phyloP scores from a whole-genome alignment of 1,284 basidiomycete species.

The Rhodotorula sp. region DNA sequence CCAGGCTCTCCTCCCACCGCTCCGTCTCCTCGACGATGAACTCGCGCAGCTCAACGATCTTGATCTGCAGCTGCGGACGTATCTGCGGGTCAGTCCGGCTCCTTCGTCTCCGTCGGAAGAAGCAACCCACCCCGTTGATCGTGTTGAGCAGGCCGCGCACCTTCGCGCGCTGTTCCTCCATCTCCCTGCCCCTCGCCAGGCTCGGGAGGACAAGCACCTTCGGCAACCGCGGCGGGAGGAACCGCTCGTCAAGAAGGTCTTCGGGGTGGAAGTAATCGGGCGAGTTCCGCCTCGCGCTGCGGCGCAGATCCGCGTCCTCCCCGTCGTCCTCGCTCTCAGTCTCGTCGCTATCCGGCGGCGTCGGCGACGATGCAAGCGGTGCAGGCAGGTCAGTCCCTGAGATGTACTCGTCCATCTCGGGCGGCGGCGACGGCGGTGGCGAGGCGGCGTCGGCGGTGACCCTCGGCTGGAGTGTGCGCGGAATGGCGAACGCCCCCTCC shows the following conservation, averaged over 20 bases:
- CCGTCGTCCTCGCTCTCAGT: neutral
- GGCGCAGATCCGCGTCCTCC: neutral
- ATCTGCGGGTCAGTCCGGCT: neutral
- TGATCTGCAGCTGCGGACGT: constrained; percentile 21
- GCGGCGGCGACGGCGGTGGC: constrained; percentile 13
- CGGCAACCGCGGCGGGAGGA: constrained; percentile 30
- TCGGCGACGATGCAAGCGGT: neutral
- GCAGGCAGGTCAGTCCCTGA: neutral
- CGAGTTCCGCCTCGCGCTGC: too few species aligned
- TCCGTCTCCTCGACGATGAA: constrained; percentile 8
- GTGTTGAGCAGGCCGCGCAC: constrained; percentile 27
- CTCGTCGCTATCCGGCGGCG: neutral
- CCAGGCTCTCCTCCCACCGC: constrained; percentile 9
- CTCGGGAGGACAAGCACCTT: constrained; percentile 16
- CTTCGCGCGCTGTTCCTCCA: constrained; percentile 21
- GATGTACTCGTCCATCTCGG: neutral
- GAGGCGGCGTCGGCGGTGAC: neutral
- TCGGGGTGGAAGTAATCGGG: constrained; percentile 27
- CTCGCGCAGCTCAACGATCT: constrained; percentile 16
- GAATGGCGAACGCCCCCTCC: neutral
- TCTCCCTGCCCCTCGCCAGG: constrained; percentile 7
- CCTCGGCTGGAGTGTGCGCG: neutral
- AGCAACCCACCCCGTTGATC: constrained; percentile 28
- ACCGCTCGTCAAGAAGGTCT: constrained; percentile 28
- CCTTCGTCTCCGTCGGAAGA: neutral